Conservation (phyloP, 306 rosid genomes). For the Glycine tomentella region DNA sequence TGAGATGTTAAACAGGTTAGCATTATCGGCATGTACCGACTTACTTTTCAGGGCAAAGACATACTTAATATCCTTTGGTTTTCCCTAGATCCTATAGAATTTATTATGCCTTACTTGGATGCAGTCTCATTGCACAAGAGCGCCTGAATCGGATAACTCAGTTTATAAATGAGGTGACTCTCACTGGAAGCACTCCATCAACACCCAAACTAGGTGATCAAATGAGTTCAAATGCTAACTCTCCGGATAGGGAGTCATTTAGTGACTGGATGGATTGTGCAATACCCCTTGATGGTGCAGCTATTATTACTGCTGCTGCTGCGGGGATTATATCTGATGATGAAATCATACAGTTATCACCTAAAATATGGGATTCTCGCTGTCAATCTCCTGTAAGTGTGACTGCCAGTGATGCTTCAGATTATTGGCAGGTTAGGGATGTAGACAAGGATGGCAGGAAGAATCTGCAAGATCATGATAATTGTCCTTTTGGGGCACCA, state of each 20-base stretch:
- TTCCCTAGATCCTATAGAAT: conserved; percentile 34
- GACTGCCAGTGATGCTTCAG: conserved; percentile 72
- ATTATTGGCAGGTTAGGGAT: conserved; percentile 63
- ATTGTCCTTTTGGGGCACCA: conserved; percentile 54
- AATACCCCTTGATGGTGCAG: conserved; percentile 77
- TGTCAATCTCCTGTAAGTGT: conserved; percentile 71
- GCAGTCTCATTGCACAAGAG: conserved; percentile 97
- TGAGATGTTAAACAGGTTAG: conserved; percentile 93
- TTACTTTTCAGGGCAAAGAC: background rate
- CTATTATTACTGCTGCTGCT: conserved; percentile 79
- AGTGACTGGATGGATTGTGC: conserved; percentile 82
- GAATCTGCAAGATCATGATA: conserved; percentile 57
- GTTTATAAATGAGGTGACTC: conserved; percentile 68
- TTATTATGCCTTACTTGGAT: conserved; percentile 59
- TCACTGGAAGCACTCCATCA: conserved; percentile 59
- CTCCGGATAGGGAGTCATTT: conserved; percentile 56
- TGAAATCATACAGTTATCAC: conserved; percentile 57
- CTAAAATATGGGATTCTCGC: conserved; percentile 62
- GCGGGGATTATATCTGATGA: conserved; percentile 79
- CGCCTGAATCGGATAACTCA: conserved; percentile 90
- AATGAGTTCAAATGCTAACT: conserved; percentile 53
- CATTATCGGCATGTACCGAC: conserved; percentile 19
- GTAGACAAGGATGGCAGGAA: conserved; percentile 63
- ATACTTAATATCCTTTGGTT: conserved; percentile 13
- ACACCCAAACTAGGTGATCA: conserved; percentile 58